These are phyloP conservation scores for Xylariaceae sp. DNA, from an alignment of 2,329 filamentous ascomycete genomes.

Conservation along the genomic window DNA sequence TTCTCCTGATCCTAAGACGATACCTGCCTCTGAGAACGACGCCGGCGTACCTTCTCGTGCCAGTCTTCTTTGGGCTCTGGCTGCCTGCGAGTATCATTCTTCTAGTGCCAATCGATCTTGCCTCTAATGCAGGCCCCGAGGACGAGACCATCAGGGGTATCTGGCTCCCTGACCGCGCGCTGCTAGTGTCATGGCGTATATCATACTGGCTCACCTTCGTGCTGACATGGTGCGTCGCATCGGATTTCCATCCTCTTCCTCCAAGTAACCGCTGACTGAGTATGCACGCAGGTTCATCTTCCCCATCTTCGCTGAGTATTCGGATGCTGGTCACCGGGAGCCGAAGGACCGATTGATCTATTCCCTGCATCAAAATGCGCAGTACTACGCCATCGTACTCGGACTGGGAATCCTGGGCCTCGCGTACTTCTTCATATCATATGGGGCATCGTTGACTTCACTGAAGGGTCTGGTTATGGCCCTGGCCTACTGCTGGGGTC, in stretches of 20 bases:
- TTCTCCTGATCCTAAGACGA: slow-evolving; percentile 79
- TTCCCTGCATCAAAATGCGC: slow-evolving; percentile 78
- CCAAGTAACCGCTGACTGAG: slow-evolving; percentile 15
- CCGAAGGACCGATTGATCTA: slow-evolving; percentile 75
- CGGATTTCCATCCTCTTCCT: background rate
- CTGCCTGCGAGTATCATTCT: slow-evolving; percentile 87
- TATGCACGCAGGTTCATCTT: slow-evolving; percentile 67
- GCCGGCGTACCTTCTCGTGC: slow-evolving; percentile 81
- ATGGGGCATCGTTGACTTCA: slow-evolving; percentile 64
- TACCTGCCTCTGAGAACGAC: slow-evolving; percentile 88
- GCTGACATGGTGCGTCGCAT: slow-evolving; percentile 67
- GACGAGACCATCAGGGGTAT: slow-evolving; percentile 71
- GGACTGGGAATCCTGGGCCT: slow-evolving; percentile 65
- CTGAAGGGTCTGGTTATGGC: slow-evolving; percentile 89
- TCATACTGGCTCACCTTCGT: slow-evolving; percentile 96
- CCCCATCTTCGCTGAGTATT: slow-evolving; percentile 88
- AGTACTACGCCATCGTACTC: slow-evolving; percentile 80
- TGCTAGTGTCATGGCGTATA: slow-evolving; percentile 89
- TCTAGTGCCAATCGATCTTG: slow-evolving; percentile 91
- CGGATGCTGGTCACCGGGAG: slow-evolving; percentile 88
- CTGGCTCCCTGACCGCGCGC: slow-evolving; percentile 73
- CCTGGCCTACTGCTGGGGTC: slow-evolving; percentile 86
- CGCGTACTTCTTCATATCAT: slow-evolving; percentile 76
- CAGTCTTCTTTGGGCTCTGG: slow-evolving; percentile 93
- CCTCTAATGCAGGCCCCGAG: slow-evolving; percentile 71